phyloP scores from a whole-genome alignment of 306 rosid species.

The Hylodesmum podocarpum region DNA sequence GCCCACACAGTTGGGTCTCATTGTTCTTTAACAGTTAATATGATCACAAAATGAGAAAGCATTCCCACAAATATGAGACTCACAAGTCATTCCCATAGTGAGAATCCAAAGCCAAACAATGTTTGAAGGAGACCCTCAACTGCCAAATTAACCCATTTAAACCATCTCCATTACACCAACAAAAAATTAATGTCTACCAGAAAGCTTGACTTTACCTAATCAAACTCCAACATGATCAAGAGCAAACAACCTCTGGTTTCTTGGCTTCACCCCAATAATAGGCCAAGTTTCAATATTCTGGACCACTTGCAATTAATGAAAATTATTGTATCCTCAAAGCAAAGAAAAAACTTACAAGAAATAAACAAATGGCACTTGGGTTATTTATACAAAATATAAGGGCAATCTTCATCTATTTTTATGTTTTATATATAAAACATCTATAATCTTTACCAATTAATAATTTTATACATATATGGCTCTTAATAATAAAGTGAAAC shows the following conservation, averaged over 20 bases:
- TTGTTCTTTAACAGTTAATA: constrained; percentile 15
- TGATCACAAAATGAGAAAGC: constrained; percentile 18
- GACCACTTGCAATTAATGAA: constrained; percentile 55
- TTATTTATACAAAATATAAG: not conserved
- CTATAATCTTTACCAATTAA: too few species aligned
- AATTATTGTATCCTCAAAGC: constrained; percentile 30
- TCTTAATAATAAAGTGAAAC: not conserved
- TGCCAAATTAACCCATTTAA: constrained; percentile 37
- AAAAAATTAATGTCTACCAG: constrained; percentile 34
- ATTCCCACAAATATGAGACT: constrained; percentile 26
- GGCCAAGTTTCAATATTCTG: constrained; percentile 38
- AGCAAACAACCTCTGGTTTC: constrained; percentile 25
- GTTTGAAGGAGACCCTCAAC: constrained; percentile 62
- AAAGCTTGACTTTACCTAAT: constrained; percentile 43
- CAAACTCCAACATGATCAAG: constrained; percentile 31
- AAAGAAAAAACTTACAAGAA: not conserved
- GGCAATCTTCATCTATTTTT: not conserved
- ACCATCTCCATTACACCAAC: constrained; percentile 21
- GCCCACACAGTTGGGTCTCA: constrained; percentile 30
- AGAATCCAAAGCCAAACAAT: constrained; percentile 51
- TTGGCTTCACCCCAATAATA: constrained; percentile 49
- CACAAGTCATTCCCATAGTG: constrained; percentile 34
- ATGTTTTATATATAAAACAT: too few species aligned
- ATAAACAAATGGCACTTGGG: constrained; percentile 2
- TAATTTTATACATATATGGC: too few species aligned